These are phyloP conservation scores for Ceratobasidium sp. DNA, from an alignment of 1,284 basidiomycete species.

Conservation along the genomic window DNA sequence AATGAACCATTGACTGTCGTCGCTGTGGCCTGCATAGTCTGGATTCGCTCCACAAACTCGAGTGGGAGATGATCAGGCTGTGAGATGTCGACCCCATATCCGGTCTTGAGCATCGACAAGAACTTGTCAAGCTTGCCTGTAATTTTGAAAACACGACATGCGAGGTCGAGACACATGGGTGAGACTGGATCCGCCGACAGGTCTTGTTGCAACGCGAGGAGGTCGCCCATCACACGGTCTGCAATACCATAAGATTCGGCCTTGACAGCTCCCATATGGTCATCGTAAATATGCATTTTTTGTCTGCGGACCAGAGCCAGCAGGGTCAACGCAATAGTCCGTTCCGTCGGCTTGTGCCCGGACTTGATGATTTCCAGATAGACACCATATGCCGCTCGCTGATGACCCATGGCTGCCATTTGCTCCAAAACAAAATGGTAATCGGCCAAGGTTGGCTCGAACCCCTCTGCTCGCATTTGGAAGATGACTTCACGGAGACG, in stretches of 20 bases:
- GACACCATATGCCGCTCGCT: slow-evolving; percentile 62
- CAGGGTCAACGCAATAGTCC: slow-evolving; percentile 67
- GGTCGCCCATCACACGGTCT: slow-evolving; percentile 19
- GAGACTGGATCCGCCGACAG: slow-evolving; percentile 60
- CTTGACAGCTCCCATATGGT: slow-evolving; percentile 7
- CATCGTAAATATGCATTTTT: slow-evolving; percentile 30
- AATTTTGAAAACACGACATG: slow-evolving; percentile 69
- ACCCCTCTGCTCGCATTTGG: slow-evolving; percentile 65
- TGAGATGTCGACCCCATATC: slow-evolving; percentile 74
- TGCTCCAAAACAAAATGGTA: slow-evolving; percentile 75
- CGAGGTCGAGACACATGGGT: slow-evolving; percentile 67
- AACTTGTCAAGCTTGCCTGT: slow-evolving; percentile 62
- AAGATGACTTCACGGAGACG: slow-evolving; percentile 68
- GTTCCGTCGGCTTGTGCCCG: slow-evolving; percentile 56
- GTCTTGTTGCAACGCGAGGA: slow-evolving; percentile 58
- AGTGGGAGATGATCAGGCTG: slow-evolving; percentile 69
- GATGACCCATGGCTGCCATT: slow-evolving; percentile 73
- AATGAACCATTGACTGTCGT: not conserved
- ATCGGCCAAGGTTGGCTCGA: slow-evolving; percentile 62
- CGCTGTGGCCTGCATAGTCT: slow-evolving; percentile 14
- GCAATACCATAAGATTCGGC: slow-evolving; percentile 23
- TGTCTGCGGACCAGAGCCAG: slow-evolving; percentile 67
- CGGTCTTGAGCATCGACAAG: slow-evolving; percentile 58
- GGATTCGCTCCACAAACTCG: slow-evolving; percentile 49
- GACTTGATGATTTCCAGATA: slow-evolving; percentile 61